Conservation (phyloP, 495 filamentous ascomycete genomes). For the Xylaria sp. region DNA sequence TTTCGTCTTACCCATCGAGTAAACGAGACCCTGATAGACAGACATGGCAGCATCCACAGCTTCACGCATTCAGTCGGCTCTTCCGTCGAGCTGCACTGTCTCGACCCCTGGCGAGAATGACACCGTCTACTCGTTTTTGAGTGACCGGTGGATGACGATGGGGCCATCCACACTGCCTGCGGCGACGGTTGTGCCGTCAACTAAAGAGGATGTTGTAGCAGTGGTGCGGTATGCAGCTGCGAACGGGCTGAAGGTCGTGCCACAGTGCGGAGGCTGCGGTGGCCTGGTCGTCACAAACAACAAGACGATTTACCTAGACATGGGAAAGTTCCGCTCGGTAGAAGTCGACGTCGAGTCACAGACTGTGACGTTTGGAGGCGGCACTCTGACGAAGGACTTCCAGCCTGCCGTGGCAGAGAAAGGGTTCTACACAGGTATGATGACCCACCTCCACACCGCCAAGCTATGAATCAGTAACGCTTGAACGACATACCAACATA, state of each 20-base stretch:
- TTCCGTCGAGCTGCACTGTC: neutral
- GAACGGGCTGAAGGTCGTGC: constrained; percentile 40
- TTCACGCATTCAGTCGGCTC: neutral
- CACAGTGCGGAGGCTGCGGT: constrained; percentile 40
- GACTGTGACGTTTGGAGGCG: constrained; percentile 41
- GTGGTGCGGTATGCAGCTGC: constrained; percentile 33
- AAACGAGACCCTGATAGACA: neutral
- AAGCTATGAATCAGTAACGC: neutral
- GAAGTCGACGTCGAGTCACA: constrained; percentile 35
- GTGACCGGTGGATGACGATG: constrained; percentile 6
- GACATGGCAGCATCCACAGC: neutral
- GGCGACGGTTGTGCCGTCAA: neutral
- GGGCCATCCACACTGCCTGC: neutral
- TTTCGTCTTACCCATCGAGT: neutral
- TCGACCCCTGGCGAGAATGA: constrained; percentile 8
- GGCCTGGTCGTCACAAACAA: constrained; percentile 38
- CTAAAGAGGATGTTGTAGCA: constrained; percentile 26
- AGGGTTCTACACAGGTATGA: constrained; percentile 30
- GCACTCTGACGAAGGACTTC: constrained; percentile 36
- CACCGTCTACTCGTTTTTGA: neutral
- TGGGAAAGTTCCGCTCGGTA: constrained; percentile 36
- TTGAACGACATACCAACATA: neutral
- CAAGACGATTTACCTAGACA: constrained; percentile 42
- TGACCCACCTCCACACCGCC: neutral
- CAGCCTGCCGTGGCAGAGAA: constrained; percentile 39